Base-by-base conservation (phyloP, 768 basidiomycete genomes). In the Podaxis pistillaris region DNA sequence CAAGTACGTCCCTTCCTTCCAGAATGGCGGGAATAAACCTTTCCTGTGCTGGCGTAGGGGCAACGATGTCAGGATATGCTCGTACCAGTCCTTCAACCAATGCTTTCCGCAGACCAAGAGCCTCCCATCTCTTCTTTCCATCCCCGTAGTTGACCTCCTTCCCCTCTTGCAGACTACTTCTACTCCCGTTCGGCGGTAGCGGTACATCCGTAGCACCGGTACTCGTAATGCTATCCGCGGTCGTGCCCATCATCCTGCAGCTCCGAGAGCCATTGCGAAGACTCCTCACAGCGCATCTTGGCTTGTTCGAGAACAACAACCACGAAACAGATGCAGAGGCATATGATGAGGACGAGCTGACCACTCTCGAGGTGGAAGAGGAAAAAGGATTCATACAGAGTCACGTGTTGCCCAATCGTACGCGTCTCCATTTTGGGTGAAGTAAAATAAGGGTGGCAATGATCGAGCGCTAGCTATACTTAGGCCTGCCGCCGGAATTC, bases 21-120 rank as follows among this genome's bases (percentile, higher is more conserved):
- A 87, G 63, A 8, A 90, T 77, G 17, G 86, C 89, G 2, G 84
- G 83, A 61, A 92, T 86, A 58, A 91, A 82, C 56, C 75, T 74
- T 47, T 71, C 75, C 69, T 93, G 90, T 36, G 81, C 81, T 12
- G 75, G 71, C 0, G 90, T 92, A 2, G 90, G 88, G 40, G 71
- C 62, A 63, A 74, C 70, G 30, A 91, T 78, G 57, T 79, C 75
- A 1, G 89, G 89, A 72, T 91, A 92, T 15, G 89, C 87, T 13
- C 69, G 70, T 38, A 75, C 76, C 51, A 91, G 70, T 3, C 84
- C 83, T 26, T 77, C 68, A 11, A 80, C 78, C 36, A 89, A 77
- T 28, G 75, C 68, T 17, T 77, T 74, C 56, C 79, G 77, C 24
- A 91, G 73, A 19, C 88, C 87, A 5, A 86, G 74, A 17, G 77